Conservation (phyloP, 257 asterid genomes). For the Verbascum thapsus region DNA sequence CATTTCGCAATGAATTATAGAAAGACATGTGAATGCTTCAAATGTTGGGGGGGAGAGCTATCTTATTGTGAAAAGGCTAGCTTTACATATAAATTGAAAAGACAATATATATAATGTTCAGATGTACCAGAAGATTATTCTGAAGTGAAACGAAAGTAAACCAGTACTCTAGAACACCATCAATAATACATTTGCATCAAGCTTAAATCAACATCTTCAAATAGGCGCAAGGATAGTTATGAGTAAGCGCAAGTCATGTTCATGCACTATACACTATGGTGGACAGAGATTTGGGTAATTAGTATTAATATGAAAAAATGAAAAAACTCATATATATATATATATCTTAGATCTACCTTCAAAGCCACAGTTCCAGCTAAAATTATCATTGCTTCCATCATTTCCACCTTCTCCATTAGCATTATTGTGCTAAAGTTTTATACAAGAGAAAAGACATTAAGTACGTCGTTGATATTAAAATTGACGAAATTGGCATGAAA, state of each 20-base stretch:
- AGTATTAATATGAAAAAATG: slow-evolving; percentile 5
- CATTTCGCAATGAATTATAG: not conserved
- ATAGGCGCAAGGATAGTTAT: not conserved
- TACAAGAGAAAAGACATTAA: slow-evolving; percentile 22
- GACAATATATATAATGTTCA: not conserved
- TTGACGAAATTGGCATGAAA: slow-evolving; percentile 9
- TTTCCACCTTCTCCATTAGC: slow-evolving; percentile 97
- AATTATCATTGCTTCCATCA: slow-evolving; percentile 91
- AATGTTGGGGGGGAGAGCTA: no score
- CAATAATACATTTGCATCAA: not conserved
- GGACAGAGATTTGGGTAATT: slow-evolving; percentile 7
- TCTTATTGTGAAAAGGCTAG: not conserved
- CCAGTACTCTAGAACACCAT: not conserved
- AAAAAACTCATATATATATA: slow-evolving; percentile 13
- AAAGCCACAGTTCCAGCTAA: slow-evolving; percentile 97
- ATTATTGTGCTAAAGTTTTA: slow-evolving; percentile 77
- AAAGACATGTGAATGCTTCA: not conserved
- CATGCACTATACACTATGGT: not conserved
- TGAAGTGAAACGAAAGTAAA: not conserved
- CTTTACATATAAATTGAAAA: not conserved
- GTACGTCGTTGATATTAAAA: slow-evolving; percentile 16
- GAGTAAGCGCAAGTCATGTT: not conserved
- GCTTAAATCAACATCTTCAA: slow-evolving; percentile 4
- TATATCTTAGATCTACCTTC: slow-evolving; percentile 66
- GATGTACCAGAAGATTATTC: not conserved